Evolutionary conservation across 805 yeast species (phyloP).

Genomic region (Saccharomycopsis sp.): DNA sequence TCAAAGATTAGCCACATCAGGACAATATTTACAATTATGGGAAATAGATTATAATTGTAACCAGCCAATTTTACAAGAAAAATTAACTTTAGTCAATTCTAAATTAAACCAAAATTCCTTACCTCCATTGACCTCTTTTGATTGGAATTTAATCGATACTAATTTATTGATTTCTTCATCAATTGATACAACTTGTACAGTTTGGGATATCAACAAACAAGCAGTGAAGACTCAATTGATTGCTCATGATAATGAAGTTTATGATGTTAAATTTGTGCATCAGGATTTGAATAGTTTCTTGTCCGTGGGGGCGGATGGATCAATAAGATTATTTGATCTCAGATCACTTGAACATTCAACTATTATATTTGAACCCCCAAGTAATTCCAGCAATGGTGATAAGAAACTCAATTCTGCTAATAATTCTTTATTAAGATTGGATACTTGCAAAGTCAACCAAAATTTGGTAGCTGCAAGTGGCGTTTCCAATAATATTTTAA

Average conservation of each 20-base stretch:
- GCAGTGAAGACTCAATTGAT: constrained; percentile 85
- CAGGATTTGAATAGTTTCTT: constrained; percentile 72
- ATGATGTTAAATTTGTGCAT: constrained; percentile 77
- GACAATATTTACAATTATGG: constrained; percentile 64
- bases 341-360: constrained; percentile 88
- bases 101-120: constrained; percentile 38
- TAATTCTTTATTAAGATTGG: constrained; percentile 48
- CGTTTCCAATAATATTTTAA: constrained; percentile 49
- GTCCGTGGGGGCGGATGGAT: constrained; percentile 92
- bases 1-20: constrained; percentile 53
- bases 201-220: constrained; percentile 74
- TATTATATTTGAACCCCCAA: constrained; percentile 75
- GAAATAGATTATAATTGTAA: constrained; percentile 23
- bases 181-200: constrained; percentile 93
- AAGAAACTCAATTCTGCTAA: constrained; percentile 1
- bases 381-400: constrained; percentile 5
- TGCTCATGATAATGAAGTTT: constrained; percentile 94
- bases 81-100: constrained; percentile 31
- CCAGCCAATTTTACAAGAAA: constrained; percentile 25
- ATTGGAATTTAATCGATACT: constrained; percentile 76
- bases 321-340: constrained; percentile 84
- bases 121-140: constrained; percentile 90
- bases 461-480: constrained; percentile 80
- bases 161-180: constrained; percentile 70
- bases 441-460: constrained; percentile 70